Evolutionary conservation across 345 rosid genomes (phyloP).

Genomic region (Bruguiera gymnorhiza): DNA sequence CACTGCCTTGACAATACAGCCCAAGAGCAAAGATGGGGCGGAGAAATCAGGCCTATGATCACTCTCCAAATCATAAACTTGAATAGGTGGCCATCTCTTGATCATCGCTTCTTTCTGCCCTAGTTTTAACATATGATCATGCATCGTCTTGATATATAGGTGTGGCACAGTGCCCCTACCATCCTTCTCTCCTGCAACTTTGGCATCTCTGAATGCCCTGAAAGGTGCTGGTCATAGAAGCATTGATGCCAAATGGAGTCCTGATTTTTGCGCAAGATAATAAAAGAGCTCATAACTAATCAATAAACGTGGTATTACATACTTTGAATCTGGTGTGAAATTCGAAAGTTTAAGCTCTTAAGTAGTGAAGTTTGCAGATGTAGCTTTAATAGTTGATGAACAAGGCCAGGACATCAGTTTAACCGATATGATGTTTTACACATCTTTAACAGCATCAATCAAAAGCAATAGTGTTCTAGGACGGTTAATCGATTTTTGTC

Average conservation of each 20-base stretch:
- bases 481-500: background rate
- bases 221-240: slow-evolving; percentile 34
- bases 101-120: slow-evolving; percentile 30
- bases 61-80: slow-evolving; percentile 26
- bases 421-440: too few relatives aligned
- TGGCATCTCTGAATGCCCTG: slow-evolving; percentile 24
- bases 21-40: slow-evolving; percentile 25
- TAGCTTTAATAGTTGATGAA: too few relatives aligned
- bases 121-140: slow-evolving; percentile 23
- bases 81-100: slow-evolving; percentile 36
- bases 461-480: background rate
- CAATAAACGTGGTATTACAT: too few relatives aligned
- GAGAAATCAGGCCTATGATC: slow-evolving; percentile 44
- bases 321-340: too few relatives aligned
- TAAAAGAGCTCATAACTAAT: too few relatives aligned
- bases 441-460: too few relatives aligned
- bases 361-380: too few relatives aligned
- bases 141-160: slow-evolving; percentile 34
- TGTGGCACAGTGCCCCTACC: slow-evolving; percentile 27
- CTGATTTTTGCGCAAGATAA: background rate
- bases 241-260: slow-evolving; percentile 33
- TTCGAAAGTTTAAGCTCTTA: too few relatives aligned
- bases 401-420: too few relatives aligned
- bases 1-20: slow-evolving; percentile 26
- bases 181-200: slow-evolving; percentile 22